Base-by-base conservation (phyloP, 257 asterid species). In the Solanum habrochaites region DNA sequence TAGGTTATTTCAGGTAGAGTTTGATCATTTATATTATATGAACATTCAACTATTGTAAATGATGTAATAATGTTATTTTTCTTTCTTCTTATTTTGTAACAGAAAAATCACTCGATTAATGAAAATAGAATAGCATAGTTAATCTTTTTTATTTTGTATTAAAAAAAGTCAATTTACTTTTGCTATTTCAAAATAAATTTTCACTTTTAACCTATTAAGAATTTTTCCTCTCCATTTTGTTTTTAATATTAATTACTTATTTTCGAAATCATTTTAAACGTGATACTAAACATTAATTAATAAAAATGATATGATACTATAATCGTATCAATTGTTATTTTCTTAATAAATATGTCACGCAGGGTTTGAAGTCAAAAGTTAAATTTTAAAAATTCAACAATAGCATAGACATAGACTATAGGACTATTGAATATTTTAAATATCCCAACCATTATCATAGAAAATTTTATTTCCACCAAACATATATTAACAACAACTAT, bases 311-410 rank as follows among this genome's bases (percentile, higher is more conserved):
- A 0, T 16, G 10, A 52, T 52, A 52, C 8, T 16, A 52, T 52
- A 0, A 18, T 16, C 23, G 2, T 1, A 4, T 18, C 0, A 6
- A 18, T 52, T 52, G 6, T 52, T 52, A 6, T 52, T 52, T 16
- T 52, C 2, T 52, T 52, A 6, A 49, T 49, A 45, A 4, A 47
- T 47, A 40, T 40, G 3, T 40, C 11, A 39, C 8, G 12, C 71
- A 64, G 11, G 11, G 32, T 64, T 64, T 64, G 18, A 64, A 64
- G 71, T 60, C 25, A 60, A 60, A 52, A 40, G 9, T 40, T 40
- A 40, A 40, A 40, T 40, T 40, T 40, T 39, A 39, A 39, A 39
- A 39, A 39, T 39, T 39, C 9, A 39, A 39, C 42, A 39, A 39
- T 39, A 39, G 42, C 39, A 37, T 37, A 32, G 35, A 37, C 42